A percentile compares a stretch with the other conserved stretches of the same genome.
Evolutionary conservation across 1,139 yeast species (phyloP).

Genomic region (Geotrichum macrosporum): DNA sequence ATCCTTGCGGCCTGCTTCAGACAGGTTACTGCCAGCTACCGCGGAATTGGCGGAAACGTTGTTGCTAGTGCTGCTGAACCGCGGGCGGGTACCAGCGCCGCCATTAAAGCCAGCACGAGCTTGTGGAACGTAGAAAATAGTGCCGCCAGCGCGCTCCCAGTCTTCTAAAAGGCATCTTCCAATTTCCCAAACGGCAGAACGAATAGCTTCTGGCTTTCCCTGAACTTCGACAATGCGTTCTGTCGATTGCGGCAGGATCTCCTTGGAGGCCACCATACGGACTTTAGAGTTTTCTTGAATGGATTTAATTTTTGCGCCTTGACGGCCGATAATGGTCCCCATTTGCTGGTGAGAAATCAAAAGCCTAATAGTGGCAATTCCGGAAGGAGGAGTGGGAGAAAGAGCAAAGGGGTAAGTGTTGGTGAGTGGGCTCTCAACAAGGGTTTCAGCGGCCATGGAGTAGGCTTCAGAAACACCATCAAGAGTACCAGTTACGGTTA

Average conservation of each 20-base stretch:
- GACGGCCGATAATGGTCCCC: slow-evolving; percentile 87
- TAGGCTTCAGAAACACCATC: slow-evolving; percentile 71
- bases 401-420: slow-evolving; percentile 48
- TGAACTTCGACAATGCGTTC: slow-evolving; percentile 88
- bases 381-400: slow-evolving; percentile 48
- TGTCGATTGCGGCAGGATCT: slow-evolving; percentile 74
- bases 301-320: slow-evolving; percentile 75
- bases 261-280: slow-evolving; percentile 85
- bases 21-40: slow-evolving; percentile 15
- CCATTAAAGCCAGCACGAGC: slow-evolving; percentile 32
- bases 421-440: slow-evolving; percentile 41
- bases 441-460: slow-evolving; percentile 65
- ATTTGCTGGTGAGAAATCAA: slow-evolving; percentile 81
- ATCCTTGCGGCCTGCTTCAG: slow-evolving; percentile 15
- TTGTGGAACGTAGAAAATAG: slow-evolving; percentile 62
- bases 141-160: slow-evolving; percentile 55
- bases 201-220: slow-evolving; percentile 64
- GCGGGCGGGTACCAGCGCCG: slow-evolving; percentile 19
- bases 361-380: slow-evolving; percentile 58
- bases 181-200: slow-evolving; percentile 55
- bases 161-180: slow-evolving; percentile 74
- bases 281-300: slow-evolving; percentile 68
- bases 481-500: slow-evolving; percentile 76
- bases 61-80: slow-evolving; percentile 13
- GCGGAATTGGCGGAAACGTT: slow-evolving; percentile 12